A percentile compares a stretch with the other conserved stretches of the same genome.
Conservation (phyloP, 495 filamentous ascomycete genomes). For the Trichocladium uniseriatum region DNA sequence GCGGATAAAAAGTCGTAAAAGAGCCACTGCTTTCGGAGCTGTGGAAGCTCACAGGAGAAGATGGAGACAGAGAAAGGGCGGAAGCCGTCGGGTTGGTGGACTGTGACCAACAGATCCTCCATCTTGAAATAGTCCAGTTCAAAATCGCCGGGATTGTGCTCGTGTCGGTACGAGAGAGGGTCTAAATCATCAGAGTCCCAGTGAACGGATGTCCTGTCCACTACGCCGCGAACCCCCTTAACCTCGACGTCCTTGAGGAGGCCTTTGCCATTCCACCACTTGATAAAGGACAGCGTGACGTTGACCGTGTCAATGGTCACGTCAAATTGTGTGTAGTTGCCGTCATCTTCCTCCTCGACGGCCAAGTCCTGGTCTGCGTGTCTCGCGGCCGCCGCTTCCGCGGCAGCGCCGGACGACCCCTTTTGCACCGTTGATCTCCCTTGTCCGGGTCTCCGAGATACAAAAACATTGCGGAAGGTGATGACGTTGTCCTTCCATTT, state of each 20-base stretch:
- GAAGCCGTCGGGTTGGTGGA: conserved; percentile 85
- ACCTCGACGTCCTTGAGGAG: conserved; percentile 86
- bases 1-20: conserved; percentile 97
- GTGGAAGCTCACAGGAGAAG: conserved; percentile 87
- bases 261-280: conserved; percentile 96
- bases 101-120: conserved; percentile 82
- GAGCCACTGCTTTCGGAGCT: conserved; percentile 87
- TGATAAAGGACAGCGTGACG: conserved; percentile 91
- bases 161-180: conserved; percentile 76
- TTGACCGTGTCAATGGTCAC: conserved; percentile 90
- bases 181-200: conserved; percentile 65
- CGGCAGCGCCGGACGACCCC: conserved; percentile 76
- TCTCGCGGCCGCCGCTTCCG: conserved; percentile 74
- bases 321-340: conserved; percentile 96
- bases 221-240: conserved; percentile 89
- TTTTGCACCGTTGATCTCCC: conserved; percentile 73
- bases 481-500: conserved; percentile 92
- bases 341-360: conserved; percentile 63
- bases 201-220: conserved; percentile 75
- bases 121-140: conserved; percentile 94
- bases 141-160: conserved; percentile 87
- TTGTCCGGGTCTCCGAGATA: conserved; percentile 83
- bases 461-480: conserved; percentile 92
- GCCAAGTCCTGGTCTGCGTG: conserved; percentile 32
- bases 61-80: conserved; percentile 91